phyloP scores from a whole-genome alignment of 768 basidiomycete genomes.

The Tephrocybe sp. region DNA sequence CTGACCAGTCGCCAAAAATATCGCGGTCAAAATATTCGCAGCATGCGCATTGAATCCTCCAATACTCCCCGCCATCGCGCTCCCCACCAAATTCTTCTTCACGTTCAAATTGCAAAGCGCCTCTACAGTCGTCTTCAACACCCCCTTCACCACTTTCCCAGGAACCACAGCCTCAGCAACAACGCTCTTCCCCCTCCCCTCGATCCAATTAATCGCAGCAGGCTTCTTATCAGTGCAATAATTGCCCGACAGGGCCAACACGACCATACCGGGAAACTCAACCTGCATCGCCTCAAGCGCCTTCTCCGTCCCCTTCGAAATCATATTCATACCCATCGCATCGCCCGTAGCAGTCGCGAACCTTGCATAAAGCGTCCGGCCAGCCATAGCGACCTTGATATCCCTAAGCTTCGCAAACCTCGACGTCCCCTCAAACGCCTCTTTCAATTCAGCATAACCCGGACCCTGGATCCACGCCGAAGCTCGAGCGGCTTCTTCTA shows the following conservation, averaged over 20 bases:
- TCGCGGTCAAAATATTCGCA: constrained; percentile 92
- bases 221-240: constrained; percentile 99
- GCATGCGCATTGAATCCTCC: constrained; percentile 99
- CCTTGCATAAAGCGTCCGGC: constrained; percentile 88
- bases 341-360: constrained; percentile 95
- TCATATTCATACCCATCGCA: constrained; percentile 99
- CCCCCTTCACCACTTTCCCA: constrained; percentile 80
- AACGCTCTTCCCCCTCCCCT: constrained; percentile 96
- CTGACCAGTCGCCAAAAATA: constrained; percentile 96
- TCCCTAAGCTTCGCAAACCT: constrained; percentile 85
- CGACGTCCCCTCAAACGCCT: constrained; percentile 92
- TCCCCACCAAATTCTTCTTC: constrained; percentile 97
- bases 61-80: constrained; percentile 96
- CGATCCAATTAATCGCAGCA: constrained; percentile 99
- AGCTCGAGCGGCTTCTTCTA: constrained; percentile 78
- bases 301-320: constrained; percentile 96
- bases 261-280: constrained; percentile 87
- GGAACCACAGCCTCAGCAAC: constrained; percentile 95
- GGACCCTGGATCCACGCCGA: constrained; percentile 83
- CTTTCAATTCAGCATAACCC: constrained; percentile 71
- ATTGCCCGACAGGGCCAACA: constrained; percentile 91
- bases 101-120: constrained; percentile 86
- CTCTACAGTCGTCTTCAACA: constrained; percentile 93
- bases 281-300: constrained; percentile 77
- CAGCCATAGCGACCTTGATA: constrained; percentile 88